phyloP scores from a whole-genome alignment of 192 early-diverging fungal genomes.

The Dissophora ornata region DNA sequence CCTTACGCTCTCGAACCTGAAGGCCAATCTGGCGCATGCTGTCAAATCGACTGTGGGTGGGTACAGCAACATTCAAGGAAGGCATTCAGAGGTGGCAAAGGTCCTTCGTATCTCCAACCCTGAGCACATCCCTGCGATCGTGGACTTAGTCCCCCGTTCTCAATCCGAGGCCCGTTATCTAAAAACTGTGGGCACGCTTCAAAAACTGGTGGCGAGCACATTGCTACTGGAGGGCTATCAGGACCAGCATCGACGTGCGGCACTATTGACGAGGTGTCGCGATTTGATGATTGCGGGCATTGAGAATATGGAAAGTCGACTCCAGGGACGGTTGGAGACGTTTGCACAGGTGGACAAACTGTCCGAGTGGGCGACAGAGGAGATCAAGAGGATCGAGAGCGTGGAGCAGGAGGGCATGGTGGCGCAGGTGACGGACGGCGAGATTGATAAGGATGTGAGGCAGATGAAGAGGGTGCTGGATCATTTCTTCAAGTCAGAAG shows the following conservation, averaged over 20 bases:
- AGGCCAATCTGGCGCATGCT: slow-evolving; percentile 37
- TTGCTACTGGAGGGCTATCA: slow-evolving; percentile 18
- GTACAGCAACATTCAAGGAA: slow-evolving; percentile 32
- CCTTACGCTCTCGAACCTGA: slow-evolving; percentile 29
- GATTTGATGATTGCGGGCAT: slow-evolving; percentile 39
- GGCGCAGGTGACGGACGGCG: slow-evolving; percentile 36
- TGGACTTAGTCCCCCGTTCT: slow-evolving; percentile 10
- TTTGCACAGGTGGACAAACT: slow-evolving; percentile 38
- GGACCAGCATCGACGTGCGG: slow-evolving; percentile 23
- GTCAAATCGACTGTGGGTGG: slow-evolving; percentile 31
- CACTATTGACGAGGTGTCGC: slow-evolving; percentile 34
- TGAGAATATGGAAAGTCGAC: slow-evolving; percentile 39
- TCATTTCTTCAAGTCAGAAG: slow-evolving; percentile 41
- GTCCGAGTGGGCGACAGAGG: slow-evolving; percentile 31
- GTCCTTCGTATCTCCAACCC: slow-evolving; percentile 50
- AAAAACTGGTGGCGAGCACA: slow-evolving; percentile 36
- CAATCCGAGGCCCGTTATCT: slow-evolving; percentile 19
- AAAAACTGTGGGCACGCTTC: slow-evolving; percentile 29
- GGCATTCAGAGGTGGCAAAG: slow-evolving; percentile 16
- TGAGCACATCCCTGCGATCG: slow-evolving; percentile 38
- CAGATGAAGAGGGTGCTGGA: slow-evolving; percentile 37
- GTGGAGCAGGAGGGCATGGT: slow-evolving; percentile 35
- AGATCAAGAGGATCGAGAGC: slow-evolving; percentile 41
- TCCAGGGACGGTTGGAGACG: slow-evolving; percentile 31
- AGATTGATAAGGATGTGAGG: slow-evolving; percentile 41